Conservation (phyloP, 1,139 yeast species). For the Scheffersomyces quercinus region DNA sequence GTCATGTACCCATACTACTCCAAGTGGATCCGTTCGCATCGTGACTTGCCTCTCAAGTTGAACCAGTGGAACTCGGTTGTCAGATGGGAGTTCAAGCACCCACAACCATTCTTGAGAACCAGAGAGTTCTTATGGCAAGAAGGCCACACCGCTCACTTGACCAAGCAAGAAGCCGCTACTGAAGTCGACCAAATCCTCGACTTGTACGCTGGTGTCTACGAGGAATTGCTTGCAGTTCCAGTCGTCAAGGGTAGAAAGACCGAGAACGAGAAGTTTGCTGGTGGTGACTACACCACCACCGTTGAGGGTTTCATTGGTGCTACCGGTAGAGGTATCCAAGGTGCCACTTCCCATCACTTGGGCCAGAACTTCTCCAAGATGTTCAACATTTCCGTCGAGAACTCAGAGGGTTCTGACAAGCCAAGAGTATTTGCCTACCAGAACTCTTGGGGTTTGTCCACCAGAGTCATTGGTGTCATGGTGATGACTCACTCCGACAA, state of each 20-base stretch:
- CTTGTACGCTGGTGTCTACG: conserved; percentile 80
- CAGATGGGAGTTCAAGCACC: conserved; percentile 99
- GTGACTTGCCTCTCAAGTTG: conserved; percentile 93
- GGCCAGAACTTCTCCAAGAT: conserved; percentile 98
- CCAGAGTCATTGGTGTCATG: conserved; percentile 99
- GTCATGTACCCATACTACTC: conserved; percentile 99
- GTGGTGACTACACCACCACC: conserved; percentile 94
- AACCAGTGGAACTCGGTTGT: conserved; percentile 99
- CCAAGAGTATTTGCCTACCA: conserved; percentile 90
- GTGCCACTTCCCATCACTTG: conserved; percentile 96
- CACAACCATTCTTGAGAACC: conserved; percentile 98
- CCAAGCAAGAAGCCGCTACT: conserved; percentile 71
- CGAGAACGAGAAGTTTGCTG: conserved; percentile 97
- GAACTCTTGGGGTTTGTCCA: conserved; percentile 99
- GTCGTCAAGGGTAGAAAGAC: conserved; percentile 94
- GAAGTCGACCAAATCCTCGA: conserved; percentile 89
- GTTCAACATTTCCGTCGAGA: conserved; percentile 94
- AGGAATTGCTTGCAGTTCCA: conserved; percentile 94
- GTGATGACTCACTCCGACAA: conserved; percentile 98
- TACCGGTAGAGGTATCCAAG: conserved; percentile 99
- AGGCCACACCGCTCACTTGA: conserved; percentile 97
- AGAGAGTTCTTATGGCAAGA: conserved; percentile 99
- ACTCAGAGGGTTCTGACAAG: conserved; percentile 85
- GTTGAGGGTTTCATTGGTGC: conserved; percentile 97
- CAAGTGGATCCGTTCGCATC: conserved; percentile 97